Evolutionary conservation across 2,329 filamentous ascomycete genomes (phyloP).

Genomic region (Rasamsonia emersonii): DNA sequence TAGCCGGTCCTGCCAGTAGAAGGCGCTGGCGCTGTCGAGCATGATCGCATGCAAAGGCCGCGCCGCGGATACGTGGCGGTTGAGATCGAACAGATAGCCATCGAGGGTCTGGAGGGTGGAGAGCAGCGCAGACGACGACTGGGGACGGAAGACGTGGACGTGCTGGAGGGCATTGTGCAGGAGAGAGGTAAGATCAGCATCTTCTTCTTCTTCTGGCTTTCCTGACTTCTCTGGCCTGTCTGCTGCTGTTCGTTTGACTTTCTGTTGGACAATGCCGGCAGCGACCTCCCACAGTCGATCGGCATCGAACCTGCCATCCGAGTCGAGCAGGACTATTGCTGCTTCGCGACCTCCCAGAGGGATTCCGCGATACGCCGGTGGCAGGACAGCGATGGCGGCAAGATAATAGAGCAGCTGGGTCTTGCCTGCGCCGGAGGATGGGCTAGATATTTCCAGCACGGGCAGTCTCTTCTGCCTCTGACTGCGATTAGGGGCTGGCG

Average conservation of each 20-base stretch:
- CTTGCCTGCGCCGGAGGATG: slow-evolving; percentile 46
- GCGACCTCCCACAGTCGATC: slow-evolving; percentile 33
- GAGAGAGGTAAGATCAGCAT: slow-evolving; percentile 15
- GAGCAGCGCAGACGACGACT: slow-evolving; percentile 43
- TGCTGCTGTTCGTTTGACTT: slow-evolving; percentile 5
- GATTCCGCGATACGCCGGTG: slow-evolving; percentile 22
- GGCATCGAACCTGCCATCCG: slow-evolving; percentile 46
- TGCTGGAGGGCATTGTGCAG: slow-evolving; percentile 41
- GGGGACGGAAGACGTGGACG: slow-evolving; percentile 51
- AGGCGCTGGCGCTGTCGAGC: slow-evolving; percentile 48
- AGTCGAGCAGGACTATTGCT: slow-evolving; percentile 49
- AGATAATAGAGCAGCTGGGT: slow-evolving; percentile 52
- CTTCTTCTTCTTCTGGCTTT: slow-evolving; percentile 7
- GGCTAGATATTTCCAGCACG: slow-evolving; percentile 47
- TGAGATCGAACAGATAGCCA: slow-evolving; percentile 40
- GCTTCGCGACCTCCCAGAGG: slow-evolving; percentile 38
- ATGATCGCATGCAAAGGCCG: slow-evolving; percentile 43
- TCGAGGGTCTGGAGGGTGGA: slow-evolving; percentile 41
- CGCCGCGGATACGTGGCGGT: slow-evolving; percentile 38
- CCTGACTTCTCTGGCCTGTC: background rate
- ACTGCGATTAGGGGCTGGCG: background rate
- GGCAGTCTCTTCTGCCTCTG: slow-evolving; percentile 18
- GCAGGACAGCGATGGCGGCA: slow-evolving; percentile 43
- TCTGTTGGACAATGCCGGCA: slow-evolving; percentile 16
- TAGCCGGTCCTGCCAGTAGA: slow-evolving; percentile 46